phyloP scores from a whole-genome alignment of 2,329 filamentous ascomycete genomes.

The Aspergillus felis region DNA sequence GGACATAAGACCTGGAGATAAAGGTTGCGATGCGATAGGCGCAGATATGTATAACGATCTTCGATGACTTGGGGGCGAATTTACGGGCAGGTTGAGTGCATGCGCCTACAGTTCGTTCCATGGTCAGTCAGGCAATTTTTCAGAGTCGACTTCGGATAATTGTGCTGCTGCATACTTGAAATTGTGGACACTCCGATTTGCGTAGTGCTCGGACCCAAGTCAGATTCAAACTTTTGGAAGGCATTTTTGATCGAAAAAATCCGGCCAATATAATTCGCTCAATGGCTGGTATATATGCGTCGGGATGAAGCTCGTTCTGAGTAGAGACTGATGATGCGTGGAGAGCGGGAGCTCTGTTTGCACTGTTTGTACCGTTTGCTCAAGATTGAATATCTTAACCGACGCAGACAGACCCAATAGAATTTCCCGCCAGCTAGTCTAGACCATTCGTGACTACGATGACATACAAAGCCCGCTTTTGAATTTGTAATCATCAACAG shows the following conservation, averaged over 20 bases:
- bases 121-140: not conserved
- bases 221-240: constrained; percentile 16
- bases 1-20: not conserved
- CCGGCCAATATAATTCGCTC: not conserved
- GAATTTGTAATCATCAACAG: not conserved
- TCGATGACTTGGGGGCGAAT: not conserved
- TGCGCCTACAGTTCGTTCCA: constrained; percentile 10
- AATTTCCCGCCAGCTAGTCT: not conserved
- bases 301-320: not conserved
- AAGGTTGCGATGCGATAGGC: not conserved
- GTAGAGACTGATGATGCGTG: not conserved
- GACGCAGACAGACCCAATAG: not conserved
- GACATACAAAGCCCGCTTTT: not conserved
- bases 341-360: constrained; percentile 20
- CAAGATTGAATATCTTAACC: not conserved
- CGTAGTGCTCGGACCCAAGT: constrained; percentile 17
- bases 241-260: constrained; percentile 15
- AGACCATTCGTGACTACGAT: not conserved
- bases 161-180: constrained; percentile 14
- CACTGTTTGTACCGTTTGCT: constrained; percentile 34
- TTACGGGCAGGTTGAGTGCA: constrained; percentile 10
- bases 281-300: not conserved
- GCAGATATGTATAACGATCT: constrained; percentile 1
- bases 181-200: constrained; percentile 9
- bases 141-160: not conserved